Evolutionary conservation across 1,139 yeast genomes (phyloP).

Genomic region (Scheffersomyces stambukii): DNA sequence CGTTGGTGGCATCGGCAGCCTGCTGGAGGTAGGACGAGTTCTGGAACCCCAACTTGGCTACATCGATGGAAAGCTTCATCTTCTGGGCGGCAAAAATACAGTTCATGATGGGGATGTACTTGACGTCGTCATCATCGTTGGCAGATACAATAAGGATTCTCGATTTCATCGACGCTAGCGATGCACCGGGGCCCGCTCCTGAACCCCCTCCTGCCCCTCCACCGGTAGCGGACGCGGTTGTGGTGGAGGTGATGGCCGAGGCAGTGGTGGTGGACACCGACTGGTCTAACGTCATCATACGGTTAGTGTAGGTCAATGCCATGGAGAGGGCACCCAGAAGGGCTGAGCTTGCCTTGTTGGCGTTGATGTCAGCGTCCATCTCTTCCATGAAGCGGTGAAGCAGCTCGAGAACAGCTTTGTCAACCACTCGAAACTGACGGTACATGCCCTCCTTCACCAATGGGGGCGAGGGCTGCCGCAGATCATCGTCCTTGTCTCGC

Average conservation of each 20-base stretch:
- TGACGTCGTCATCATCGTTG: constrained; percentile 72
- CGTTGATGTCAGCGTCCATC: constrained; percentile 15
- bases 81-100: constrained; percentile 95
- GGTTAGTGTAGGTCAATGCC: constrained; percentile 77
- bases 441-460: constrained; percentile 54
- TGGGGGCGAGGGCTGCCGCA: neutral
- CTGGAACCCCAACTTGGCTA: constrained; percentile 71
- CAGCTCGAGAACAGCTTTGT: constrained; percentile 68
- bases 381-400: constrained; percentile 46
- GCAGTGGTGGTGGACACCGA: constrained; percentile 46
- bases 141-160: constrained; percentile 72
- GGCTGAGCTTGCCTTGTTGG: constrained; percentile 30
- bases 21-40: constrained; percentile 87
- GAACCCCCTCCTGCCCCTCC: constrained; percentile 8
- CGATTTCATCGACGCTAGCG: constrained; percentile 50
- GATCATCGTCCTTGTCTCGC: constrained; percentile 3
- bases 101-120: constrained; percentile 93
- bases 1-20: constrained; percentile 93
- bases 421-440: constrained; percentile 78
- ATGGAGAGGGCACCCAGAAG: constrained; percentile 76
- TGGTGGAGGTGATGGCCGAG: constrained; percentile 41
- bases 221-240: constrained; percentile 18
- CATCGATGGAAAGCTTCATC: constrained; percentile 84
- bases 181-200: constrained; percentile 8
- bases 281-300: constrained; percentile 53